Evolutionary conservation across 257 asterid genomes (phyloP).

Genomic region (Anisodus tanguticus): DNA sequence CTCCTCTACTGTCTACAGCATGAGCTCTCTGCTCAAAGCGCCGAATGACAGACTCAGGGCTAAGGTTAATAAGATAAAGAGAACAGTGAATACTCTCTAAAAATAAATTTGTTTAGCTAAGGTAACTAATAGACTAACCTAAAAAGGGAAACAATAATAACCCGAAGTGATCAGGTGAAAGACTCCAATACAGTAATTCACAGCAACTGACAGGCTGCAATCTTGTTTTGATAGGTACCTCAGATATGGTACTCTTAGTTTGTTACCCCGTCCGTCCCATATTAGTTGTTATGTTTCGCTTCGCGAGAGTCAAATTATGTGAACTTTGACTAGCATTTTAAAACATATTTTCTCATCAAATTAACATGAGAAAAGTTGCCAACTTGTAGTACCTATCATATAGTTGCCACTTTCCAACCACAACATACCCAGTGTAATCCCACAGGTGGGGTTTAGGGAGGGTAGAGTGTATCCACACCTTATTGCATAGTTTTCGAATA

Average conservation of each 20-base stretch:
- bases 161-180: not conserved
- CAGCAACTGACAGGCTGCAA: not conserved
- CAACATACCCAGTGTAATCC: no score
- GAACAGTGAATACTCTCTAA: constrained; percentile 36
- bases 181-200: not conserved
- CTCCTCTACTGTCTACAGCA: constrained; percentile 93
- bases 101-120: constrained; percentile 22
- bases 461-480: no score
- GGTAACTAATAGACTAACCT: constrained; percentile 8
- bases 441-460: no score
- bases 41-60: constrained; percentile 94
- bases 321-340: no score
- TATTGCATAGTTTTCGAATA: no score
- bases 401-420: no score
- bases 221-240: not conserved
- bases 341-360: no score
- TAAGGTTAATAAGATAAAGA: constrained; percentile 34
- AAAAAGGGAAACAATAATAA: not conserved
- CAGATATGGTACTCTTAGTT: not conserved
- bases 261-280: not conserved
- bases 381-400: no score
- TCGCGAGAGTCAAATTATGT: no score
- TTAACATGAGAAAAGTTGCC: no score
- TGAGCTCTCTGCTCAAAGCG: constrained; percentile 91
- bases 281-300: no score